Evolutionary conservation across 1,284 basidiomycete species (phyloP), one percentile per base, ranked within the genome.

Genomic region (Puccinia sorghi): DNA sequence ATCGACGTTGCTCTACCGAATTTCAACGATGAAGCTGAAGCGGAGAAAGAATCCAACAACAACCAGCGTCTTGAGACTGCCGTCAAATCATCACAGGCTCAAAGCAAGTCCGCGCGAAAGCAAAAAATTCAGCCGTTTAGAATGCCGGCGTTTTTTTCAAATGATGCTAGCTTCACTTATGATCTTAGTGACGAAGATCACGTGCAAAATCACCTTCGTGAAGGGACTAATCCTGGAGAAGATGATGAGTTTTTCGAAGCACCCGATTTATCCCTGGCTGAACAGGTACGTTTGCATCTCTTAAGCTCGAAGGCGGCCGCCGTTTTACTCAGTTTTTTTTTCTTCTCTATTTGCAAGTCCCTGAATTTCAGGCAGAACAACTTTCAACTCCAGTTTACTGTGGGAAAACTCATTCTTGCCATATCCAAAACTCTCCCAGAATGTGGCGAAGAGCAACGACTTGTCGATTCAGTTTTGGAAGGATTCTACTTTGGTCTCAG

Each of bases 1-100:
- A 90, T 99, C 82, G 94, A 98, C 82, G 91, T 94, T 13, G 90
- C 91, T 41, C 90, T 99, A 54, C 97, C 97, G 3, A 89, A 91
- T 79, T 91, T 98, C 82, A 32, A 27, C 9, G 25, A 56, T 63
- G 91, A 88, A 71, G 88, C 90, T 61, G 88, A 87, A 46, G 82
- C 79, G 80, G 25, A 20, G 37, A 59, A 80, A 27, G 22, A 41
- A 12, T 59, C 70, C 50, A 20, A 32, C n/a, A 70, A 80, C 46
- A 39, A 39, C n/a, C 57, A 52, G 25, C 54, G 15, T 25, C 52
- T 70, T 8, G 59, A 73, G 59, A 43, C 20, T 72, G 37, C 27
- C 69, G 67, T 41, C 54, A 67, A 32, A 32, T 27, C 17, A 69
- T 22, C 20, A 22, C n/a, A 12, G 32, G 46, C 17, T 43, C 79